phyloP scores from a whole-genome alignment of 2,329 filamentous ascomycete species.

The Pseudogymnoascus sp. region DNA sequence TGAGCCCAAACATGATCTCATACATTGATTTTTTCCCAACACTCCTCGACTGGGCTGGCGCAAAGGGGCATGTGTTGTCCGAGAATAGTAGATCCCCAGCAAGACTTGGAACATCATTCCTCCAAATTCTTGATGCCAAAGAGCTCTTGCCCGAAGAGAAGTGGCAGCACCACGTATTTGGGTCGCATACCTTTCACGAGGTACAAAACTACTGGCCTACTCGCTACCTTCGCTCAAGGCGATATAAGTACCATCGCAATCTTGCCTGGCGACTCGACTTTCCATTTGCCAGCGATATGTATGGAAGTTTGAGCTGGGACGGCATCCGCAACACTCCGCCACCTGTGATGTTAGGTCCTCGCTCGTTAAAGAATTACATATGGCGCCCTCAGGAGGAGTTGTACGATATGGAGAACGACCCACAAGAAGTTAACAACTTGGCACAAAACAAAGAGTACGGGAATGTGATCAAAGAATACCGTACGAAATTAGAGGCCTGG shows the following conservation, averaged over 20 bases:
- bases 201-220: conserved; percentile 43
- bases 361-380: conserved; percentile 35
- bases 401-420: conserved; percentile 38
- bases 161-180: conserved; percentile 34
- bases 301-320: conserved; percentile 36
- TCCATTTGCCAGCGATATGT: conserved; percentile 39
- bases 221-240: conserved; percentile 33
- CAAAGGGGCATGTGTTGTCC: conserved; percentile 13
- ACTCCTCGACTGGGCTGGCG: conserved; percentile 28
- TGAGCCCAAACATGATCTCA: conserved; percentile 32
- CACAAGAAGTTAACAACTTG: conserved; percentile 37
- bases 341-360: conserved; percentile 31
- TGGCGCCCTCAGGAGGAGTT: conserved; percentile 37
- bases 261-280: conserved; percentile 41
- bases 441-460: conserved; percentile 27
- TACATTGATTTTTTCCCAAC: conserved; percentile 34
- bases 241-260: conserved; percentile 43
- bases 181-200: conserved; percentile 45
- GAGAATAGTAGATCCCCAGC: conserved; percentile 8
- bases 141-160: conserved; percentile 13
- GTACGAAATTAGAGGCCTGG: conserved; percentile 12
- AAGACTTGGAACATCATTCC: conserved; percentile 31
- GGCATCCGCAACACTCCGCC: conserved; percentile 28
- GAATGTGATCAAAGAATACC: conserved; percentile 27
- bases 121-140: conserved; percentile 27